phyloP scores from a whole-genome alignment of 108 stramenopile genomes.

The Skeletonema potamos region DNA sequence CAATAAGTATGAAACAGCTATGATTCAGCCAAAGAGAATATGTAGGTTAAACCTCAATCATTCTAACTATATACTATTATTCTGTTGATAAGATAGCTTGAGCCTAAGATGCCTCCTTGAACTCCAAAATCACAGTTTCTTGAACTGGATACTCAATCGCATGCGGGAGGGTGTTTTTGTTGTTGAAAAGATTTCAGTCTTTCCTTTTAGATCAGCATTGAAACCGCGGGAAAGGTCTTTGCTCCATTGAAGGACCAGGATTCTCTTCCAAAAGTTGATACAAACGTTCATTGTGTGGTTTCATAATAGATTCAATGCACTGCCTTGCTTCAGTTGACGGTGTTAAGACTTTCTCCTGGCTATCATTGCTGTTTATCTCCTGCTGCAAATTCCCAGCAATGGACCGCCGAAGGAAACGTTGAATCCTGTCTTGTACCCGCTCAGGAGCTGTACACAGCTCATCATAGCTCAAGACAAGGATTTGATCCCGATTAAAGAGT shows the following conservation, averaged over 20 bases:
- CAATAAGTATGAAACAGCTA: too few species aligned
- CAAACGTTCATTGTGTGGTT: constrained; percentile 17
- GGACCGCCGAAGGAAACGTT: constrained; percentile 26
- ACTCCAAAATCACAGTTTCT: too few species aligned
- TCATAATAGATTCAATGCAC: background rate
- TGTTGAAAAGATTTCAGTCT: too few species aligned
- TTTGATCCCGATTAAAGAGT: constrained; percentile 33
- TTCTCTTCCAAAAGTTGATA: constrained; percentile 26
- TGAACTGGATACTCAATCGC: too few species aligned
- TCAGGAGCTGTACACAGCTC: constrained; percentile 28
- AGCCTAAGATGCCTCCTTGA: too few species aligned
- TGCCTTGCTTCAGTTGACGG: constrained; percentile 11
- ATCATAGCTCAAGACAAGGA: constrained; percentile 38
- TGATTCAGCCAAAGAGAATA: too few species aligned
- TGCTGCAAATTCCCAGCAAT: constrained; percentile 12
- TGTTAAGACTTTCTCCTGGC: constrained; percentile 2
- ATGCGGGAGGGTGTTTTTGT: too few species aligned
- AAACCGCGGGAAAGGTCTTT: constrained; percentile 37
- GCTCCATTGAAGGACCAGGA: constrained; percentile 35
- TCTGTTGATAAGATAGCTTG: too few species aligned
- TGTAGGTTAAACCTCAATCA: too few species aligned
- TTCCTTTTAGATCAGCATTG: too few species aligned
- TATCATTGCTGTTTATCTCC: constrained; percentile 20
- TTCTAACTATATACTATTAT: too few species aligned
- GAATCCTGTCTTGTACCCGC: constrained; percentile 20